phyloP scores from a whole-genome alignment of 2,329 filamentous ascomycete species.

The Colletotrichum filicis region DNA sequence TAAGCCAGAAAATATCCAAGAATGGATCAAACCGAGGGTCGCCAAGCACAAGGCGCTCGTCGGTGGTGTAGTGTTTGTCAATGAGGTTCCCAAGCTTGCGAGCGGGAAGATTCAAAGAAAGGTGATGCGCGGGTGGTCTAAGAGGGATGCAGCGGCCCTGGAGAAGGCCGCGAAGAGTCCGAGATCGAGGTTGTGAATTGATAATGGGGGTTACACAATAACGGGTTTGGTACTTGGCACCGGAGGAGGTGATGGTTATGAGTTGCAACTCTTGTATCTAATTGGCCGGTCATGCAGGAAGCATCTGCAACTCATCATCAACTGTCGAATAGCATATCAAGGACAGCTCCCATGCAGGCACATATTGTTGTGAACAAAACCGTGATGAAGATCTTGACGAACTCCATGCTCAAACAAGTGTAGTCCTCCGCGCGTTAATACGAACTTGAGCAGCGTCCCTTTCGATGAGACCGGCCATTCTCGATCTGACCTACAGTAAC shows the following conservation, averaged over 20 bases:
- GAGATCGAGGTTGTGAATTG: conserved; percentile 28
- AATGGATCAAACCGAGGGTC: conserved; percentile 57
- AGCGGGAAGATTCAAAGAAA: conserved; percentile 70
- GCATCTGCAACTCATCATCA: too few relatives aligned
- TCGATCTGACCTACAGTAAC: too few relatives aligned
- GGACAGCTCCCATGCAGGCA: too few relatives aligned
- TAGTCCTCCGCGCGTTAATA: too few relatives aligned
- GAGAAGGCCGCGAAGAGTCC: conserved; percentile 24
- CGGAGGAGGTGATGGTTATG: not conserved
- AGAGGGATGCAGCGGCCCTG: conserved; percentile 56
- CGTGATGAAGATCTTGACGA: too few relatives aligned
- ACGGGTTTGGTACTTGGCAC: not conserved
- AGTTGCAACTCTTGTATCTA: too few relatives aligned
- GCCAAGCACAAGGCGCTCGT: conserved; percentile 63
- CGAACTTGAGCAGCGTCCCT: too few relatives aligned
- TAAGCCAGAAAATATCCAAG: conserved; percentile 62
- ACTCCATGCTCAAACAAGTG: too few relatives aligned
- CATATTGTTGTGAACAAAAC: too few relatives aligned
- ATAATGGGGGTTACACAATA: not conserved
- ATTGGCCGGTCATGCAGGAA: too few relatives aligned
- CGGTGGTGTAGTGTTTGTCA: conserved; percentile 64
- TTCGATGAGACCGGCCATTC: too few relatives aligned
- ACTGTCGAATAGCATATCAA: too few relatives aligned
- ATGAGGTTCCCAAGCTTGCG: conserved; percentile 66
- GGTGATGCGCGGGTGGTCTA: conserved; percentile 66